A percentile compares a stretch with the other conserved stretches of the same genome.
phyloP scores from a whole-genome alignment of 2,329 filamentous ascomycete species.

The Thielaviopsis euricoi region DNA sequence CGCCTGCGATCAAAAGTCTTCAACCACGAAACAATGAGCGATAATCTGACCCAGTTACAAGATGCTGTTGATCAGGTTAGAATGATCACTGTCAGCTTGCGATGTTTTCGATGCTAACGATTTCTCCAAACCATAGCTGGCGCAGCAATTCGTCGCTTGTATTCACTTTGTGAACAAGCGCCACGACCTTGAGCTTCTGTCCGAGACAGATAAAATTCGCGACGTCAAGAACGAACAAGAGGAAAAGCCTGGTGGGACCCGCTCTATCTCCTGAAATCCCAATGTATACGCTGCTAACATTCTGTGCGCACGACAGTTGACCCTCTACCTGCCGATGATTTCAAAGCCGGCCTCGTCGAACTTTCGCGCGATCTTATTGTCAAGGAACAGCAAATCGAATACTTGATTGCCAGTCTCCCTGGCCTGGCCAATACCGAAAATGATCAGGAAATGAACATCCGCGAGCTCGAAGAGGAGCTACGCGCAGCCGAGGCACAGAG shows the following conservation, averaged over 20 bases:
- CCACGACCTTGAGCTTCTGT: slow-evolving; percentile 47
- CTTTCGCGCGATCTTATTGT: slow-evolving; percentile 60
- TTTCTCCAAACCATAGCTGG: slow-evolving; percentile 30
- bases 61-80: slow-evolving; percentile 67
- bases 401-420: slow-evolving; percentile 56
- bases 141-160: slow-evolving; percentile 51
- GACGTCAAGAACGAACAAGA: slow-evolving; percentile 38
- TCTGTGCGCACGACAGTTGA: slow-evolving; percentile 29
- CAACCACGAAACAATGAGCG: slow-evolving; percentile 36
- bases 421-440: slow-evolving; percentile 64
- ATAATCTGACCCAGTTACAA: slow-evolving; percentile 68
- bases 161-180: slow-evolving; percentile 51
- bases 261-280: background rate
- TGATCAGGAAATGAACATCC: slow-evolving; percentile 54
- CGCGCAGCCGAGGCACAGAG: slow-evolving; percentile 45
- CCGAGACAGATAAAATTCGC: slow-evolving; percentile 40
- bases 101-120: background rate
- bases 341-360: slow-evolving; percentile 52
- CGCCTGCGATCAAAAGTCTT: too few relatives aligned
- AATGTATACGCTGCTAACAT: background rate
- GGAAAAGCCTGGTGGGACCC: slow-evolving; percentile 30
- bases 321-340: slow-evolving; percentile 44
- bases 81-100: background rate
- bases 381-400: slow-evolving; percentile 72
- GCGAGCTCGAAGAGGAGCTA: slow-evolving; percentile 47